These are phyloP conservation scores for Floccularia luteovirens DNA, from an alignment of 768 basidiomycete genomes.

Conservation along the genomic window DNA sequence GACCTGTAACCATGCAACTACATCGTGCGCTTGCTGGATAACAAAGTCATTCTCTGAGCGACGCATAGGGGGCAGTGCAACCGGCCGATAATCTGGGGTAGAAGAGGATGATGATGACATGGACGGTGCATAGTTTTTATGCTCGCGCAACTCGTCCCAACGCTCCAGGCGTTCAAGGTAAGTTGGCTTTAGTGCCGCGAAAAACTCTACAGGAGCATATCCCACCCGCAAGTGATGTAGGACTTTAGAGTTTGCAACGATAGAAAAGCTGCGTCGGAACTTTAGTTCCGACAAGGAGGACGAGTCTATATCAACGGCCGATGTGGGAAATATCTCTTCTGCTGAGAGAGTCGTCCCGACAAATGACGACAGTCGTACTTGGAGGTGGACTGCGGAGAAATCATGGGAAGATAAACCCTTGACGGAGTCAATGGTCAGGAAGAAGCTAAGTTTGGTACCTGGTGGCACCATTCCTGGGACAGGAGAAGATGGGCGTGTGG, in stretches of 20 bases:
- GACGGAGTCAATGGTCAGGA: conserved; percentile 78
- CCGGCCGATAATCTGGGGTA: conserved; percentile 29
- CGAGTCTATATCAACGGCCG: conserved; percentile 63
- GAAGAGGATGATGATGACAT: conserved; percentile 25
- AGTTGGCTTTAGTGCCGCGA: conserved; percentile 71
- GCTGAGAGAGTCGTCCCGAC: conserved; percentile 59
- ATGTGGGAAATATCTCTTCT: conserved; percentile 80
- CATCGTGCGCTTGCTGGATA: conserved; percentile 80
- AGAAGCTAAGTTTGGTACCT: conserved; percentile 80
- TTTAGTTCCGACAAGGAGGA: conserved; percentile 72
- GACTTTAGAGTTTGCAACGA: conserved; percentile 69
- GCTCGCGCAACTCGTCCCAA: conserved; percentile 92
- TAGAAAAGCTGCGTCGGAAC: conserved; percentile 76
- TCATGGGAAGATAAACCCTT: conserved; percentile 89
- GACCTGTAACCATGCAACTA: conserved; percentile 83
- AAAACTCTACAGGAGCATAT: conserved; percentile 87
- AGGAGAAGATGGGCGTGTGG: conserved; percentile 74
- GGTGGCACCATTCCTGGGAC: conserved; percentile 56
- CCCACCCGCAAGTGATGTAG: conserved; percentile 64
- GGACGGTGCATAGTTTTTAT: conserved; percentile 38
- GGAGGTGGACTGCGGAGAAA: conserved; percentile 79
- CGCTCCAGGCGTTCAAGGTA: conserved; percentile 86
- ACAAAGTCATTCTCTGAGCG: conserved; percentile 92
- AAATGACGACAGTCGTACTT: conserved; percentile 84
- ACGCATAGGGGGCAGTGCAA: conserved; percentile 66